These are phyloP conservation scores for Sclerotiophoma versabilis DNA, from an alignment of 2,329 filamentous ascomycete species.

Conservation along the genomic window DNA sequence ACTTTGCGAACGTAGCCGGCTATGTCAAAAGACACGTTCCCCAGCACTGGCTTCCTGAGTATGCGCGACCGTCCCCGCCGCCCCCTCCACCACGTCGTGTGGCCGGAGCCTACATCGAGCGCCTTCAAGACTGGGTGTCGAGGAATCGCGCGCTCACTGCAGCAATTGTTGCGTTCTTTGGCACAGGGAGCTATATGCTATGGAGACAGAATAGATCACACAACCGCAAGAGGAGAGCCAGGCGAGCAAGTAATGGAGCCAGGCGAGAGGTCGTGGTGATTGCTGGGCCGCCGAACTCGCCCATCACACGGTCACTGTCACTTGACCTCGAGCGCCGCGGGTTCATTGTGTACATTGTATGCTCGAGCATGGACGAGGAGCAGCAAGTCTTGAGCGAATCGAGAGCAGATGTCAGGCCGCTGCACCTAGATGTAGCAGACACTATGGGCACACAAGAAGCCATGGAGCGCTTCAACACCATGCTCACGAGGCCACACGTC, in stretches of 20 bases:
- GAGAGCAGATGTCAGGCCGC: conserved; percentile 80
- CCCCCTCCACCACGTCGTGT: conserved; percentile 54
- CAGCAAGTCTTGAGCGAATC: conserved; percentile 76
- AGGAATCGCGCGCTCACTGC: conserved; percentile 77
- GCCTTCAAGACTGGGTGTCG: conserved; percentile 73
- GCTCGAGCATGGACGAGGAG: conserved; percentile 85
- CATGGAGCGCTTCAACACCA: conserved; percentile 73
- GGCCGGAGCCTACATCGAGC: conserved; percentile 59
- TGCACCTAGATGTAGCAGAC: conserved; percentile 84
- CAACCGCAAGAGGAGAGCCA: conserved; percentile 74
- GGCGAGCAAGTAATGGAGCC: conserved; percentile 80
- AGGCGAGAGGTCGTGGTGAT: conserved; percentile 87
- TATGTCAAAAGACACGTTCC: conserved; percentile 73
- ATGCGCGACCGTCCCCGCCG: conserved; percentile 66
- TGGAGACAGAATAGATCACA: conserved; percentile 67
- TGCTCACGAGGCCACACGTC: conserved; percentile 76
- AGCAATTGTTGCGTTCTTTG: conserved; percentile 72
- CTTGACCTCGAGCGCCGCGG: conserved; percentile 88
- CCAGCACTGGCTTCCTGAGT: conserved; percentile 75
- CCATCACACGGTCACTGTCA: conserved; percentile 81
- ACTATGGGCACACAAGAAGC: conserved; percentile 72
- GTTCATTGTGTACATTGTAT: conserved; percentile 92
- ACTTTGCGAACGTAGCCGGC: conserved; percentile 78
- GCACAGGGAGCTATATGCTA: conserved; percentile 67
- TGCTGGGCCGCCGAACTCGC: conserved; percentile 84